phyloP scores from a whole-genome alignment of 257 asterid species.

The Solanum sejunctum region DNA sequence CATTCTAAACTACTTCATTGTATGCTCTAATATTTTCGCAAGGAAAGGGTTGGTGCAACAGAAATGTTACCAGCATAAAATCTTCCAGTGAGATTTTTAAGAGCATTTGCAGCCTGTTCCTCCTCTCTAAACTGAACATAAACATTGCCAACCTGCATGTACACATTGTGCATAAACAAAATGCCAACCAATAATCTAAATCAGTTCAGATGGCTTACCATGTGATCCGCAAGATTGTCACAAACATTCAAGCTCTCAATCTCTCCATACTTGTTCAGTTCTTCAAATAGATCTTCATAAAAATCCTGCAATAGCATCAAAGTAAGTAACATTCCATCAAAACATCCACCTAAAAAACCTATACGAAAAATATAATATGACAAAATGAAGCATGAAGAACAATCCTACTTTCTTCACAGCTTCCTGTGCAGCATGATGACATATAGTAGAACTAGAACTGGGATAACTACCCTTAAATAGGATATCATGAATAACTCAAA shows the following conservation, averaged over 20 bases:
- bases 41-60: background rate
- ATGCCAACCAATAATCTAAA: background rate
- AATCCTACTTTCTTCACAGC: background rate
- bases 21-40: background rate
- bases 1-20: background rate
- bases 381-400: background rate
- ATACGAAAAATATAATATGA: background rate
- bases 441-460: background rate
- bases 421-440: background rate
- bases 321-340: background rate
- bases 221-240: conserved; percentile 23
- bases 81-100: background rate
- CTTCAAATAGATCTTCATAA: conserved; percentile 18
- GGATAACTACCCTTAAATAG: background rate
- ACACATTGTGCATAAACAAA: background rate
- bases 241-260: conserved; percentile 19
- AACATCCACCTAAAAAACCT: background rate
- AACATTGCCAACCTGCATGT: conserved; percentile 12
- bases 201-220: background rate
- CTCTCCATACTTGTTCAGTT: conserved; percentile 20
- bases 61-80: conserved; percentile 1
- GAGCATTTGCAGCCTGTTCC: conserved; percentile 20
- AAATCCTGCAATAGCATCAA: background rate
- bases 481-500: background rate
- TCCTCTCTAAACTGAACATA: conserved; percentile 19